Evolutionary conservation across 1,139 yeast genomes (phyloP).

Genomic region (Sugiyamaella pinicola): DNA sequence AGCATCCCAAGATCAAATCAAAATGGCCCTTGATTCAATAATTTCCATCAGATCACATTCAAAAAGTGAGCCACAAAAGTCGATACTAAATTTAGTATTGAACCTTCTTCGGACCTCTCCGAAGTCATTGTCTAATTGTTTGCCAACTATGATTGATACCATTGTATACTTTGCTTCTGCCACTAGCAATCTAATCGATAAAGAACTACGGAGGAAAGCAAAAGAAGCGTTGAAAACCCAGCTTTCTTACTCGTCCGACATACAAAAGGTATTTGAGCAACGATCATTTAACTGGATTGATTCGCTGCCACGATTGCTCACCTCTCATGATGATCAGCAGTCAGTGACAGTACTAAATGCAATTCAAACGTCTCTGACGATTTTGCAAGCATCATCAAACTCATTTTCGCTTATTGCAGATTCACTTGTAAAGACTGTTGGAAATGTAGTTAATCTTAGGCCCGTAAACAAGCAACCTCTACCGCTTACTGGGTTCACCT

Average conservation of each 20-base stretch:
- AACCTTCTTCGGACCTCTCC: conserved; percentile 40
- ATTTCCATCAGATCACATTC: conserved; percentile 34
- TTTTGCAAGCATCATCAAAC: conserved; percentile 4
- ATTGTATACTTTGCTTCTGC: conserved; percentile 32
- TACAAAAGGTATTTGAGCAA: conserved; percentile 26
- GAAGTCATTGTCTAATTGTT: conserved; percentile 42
- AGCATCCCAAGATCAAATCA: conserved; percentile 65
- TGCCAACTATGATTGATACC: conserved; percentile 41
- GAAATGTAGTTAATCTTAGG: conserved; percentile 8
- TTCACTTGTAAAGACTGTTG: conserved; percentile 13
- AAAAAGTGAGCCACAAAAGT: conserved; percentile 41
- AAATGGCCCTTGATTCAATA: conserved; percentile 37
- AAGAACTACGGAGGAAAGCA: not conserved
- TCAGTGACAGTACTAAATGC: conserved; percentile 15
- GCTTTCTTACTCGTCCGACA: conserved; percentile 29
- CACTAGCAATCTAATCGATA: not conserved
- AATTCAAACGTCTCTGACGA: conserved; percentile 18
- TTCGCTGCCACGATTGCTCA: conserved; percentile 37
- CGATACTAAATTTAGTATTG: conserved; percentile 41
- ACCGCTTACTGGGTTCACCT: conserved; percentile 4
- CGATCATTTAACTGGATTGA: conserved; percentile 39
- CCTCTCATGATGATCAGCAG: conserved; percentile 35
- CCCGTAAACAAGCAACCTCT: conserved; percentile 8
- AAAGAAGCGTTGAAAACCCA: not conserved
- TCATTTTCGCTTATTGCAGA: conserved; percentile 6